phyloP scores from a whole-genome alignment of 176 grass and related monocot species.

The Lolium rigidum region DNA sequence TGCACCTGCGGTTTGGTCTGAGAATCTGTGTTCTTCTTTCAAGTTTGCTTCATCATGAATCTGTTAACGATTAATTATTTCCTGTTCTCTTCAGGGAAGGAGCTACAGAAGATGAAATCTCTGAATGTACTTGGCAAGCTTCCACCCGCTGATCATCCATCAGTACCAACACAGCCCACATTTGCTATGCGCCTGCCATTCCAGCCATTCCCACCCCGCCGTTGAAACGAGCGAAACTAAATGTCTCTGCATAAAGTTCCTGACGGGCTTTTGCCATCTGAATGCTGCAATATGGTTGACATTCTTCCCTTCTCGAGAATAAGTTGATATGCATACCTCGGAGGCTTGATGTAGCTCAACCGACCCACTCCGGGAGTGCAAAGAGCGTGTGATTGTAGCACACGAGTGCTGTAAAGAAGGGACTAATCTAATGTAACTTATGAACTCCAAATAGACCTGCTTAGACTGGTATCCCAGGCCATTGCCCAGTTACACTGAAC shows the following conservation, averaged over 20 bases:
- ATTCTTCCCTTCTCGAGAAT: conserved; percentile 22
- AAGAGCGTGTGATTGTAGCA: neutral
- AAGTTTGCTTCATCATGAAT: neutral
- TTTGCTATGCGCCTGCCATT: conserved; percentile 44
- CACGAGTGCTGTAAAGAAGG: neutral
- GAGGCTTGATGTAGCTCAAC: conserved; percentile 26
- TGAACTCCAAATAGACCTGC: neutral
- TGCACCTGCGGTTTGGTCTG: too few species aligned
- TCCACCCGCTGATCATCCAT: conserved; percentile 28
- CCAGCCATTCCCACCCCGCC: conserved; percentile 30
- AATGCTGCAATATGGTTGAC: conserved; percentile 12
- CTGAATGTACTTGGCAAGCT: conserved; percentile 81
- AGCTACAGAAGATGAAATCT: conserved; percentile 87
- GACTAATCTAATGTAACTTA: conserved; percentile 8
- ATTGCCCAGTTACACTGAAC: neutral
- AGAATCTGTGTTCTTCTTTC: too few species aligned
- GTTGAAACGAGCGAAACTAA: conserved; percentile 32
- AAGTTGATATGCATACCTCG: conserved; percentile 3
- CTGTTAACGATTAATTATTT: conserved; percentile 34
- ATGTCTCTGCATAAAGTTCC: conserved; percentile 12
- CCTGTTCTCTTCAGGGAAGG: conserved; percentile 63
- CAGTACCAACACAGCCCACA: conserved; percentile 41
- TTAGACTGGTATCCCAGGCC: neutral
- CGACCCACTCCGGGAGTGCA: neutral
- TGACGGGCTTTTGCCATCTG: conserved; percentile 16